Base-by-base conservation (phyloP, 805 yeast species). In the Peterozyma xylosa region DNA sequence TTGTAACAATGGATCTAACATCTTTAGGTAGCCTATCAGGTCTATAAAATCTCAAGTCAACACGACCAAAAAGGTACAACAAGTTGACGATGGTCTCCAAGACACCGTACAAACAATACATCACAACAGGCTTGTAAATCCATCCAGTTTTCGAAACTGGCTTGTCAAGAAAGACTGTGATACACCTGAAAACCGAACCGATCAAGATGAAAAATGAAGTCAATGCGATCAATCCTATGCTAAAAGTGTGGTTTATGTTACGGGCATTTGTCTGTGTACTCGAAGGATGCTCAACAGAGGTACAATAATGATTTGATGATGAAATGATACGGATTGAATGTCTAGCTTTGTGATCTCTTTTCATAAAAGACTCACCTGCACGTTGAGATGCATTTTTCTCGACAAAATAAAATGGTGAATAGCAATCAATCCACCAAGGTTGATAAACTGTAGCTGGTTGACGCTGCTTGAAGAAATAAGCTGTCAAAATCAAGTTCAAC, bases 391-490 rank as follows among this genome's bases (percentile, higher is more conserved):
- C 78, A 42, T 70, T 69, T 46, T 70, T 71, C 48, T 69, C 67
- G 11, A 80, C 82, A 61, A 70, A 84, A 60, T 84, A 85, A 41
- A 67, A 62, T 14, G 80, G 71, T 18, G 63, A 54, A 51, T 83
- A 82, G 4, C 78, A 71, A 57, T 80, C 79, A 54, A 85, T 79
- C 93, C 93, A 85, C 74, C 82, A 80, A 33, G 95, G 87, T 56
- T 79, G 86, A 57, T 77, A 83, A 39, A 74, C 55, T 10, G 61
- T 62, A 49, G 79, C 77, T 21, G 27, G 27, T 32, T 63, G 47
- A 7, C 85, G 75, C 15, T 87, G 79, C 48, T 74, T 73, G 52
- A 80, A 63, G 36, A 72, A 46, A 54, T 65, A 84, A 1, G 89
- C 78, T 38, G 73, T 56, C 0, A 56, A 54, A 21, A 81, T 63